These are phyloP conservation scores for Lachancea fermentati DNA, from an alignment of 805 yeast genomes.

Conservation along the genomic window DNA sequence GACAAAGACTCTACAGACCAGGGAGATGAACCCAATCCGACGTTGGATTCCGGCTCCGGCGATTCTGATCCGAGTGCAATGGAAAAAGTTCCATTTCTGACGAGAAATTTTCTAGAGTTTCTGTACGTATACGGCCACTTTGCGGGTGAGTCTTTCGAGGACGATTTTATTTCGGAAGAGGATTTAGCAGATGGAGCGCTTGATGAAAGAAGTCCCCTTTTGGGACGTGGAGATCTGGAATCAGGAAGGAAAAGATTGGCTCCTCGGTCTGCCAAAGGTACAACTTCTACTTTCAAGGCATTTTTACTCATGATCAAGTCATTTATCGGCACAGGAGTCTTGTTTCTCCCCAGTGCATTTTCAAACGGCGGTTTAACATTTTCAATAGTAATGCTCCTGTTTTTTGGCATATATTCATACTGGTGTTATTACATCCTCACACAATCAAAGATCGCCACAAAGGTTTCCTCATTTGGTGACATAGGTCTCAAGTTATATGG, in stretches of 20 bases:
- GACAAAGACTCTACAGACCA: conserved; percentile 9
- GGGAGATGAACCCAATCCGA: conserved; percentile 8
- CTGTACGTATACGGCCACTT: conserved; percentile 77
- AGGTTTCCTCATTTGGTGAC: conserved; percentile 74
- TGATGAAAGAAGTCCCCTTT: conserved; percentile 28
- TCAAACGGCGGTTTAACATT: conserved; percentile 67
- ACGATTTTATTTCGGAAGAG: conserved; percentile 45
- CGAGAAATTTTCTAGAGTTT: conserved; percentile 72
- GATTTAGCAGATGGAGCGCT: conserved; percentile 29
- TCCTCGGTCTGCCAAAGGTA: conserved; percentile 42
- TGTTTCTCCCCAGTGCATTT: conserved; percentile 65
- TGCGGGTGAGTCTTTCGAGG: conserved; percentile 78
- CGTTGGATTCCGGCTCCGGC: conserved; percentile 12
- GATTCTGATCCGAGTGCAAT: conserved; percentile 16
- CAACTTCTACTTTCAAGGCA: conserved; percentile 69
- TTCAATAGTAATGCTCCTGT: conserved; percentile 44
- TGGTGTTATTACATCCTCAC: conserved; percentile 73
- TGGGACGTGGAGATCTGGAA: conserved; percentile 12
- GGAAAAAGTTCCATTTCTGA: conserved; percentile 43
- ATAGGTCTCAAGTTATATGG: conserved; percentile 65
- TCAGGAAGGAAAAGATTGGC: conserved; percentile 11
- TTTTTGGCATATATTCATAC: conserved; percentile 65
- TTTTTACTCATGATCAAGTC: conserved; percentile 68
- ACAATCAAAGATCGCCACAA: conserved; percentile 50
- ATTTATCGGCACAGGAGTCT: conserved; percentile 71